Evolutionary conservation across 2,329 filamentous ascomycete genomes (phyloP).

Genomic region (Thielaviopsis punctulata): DNA sequence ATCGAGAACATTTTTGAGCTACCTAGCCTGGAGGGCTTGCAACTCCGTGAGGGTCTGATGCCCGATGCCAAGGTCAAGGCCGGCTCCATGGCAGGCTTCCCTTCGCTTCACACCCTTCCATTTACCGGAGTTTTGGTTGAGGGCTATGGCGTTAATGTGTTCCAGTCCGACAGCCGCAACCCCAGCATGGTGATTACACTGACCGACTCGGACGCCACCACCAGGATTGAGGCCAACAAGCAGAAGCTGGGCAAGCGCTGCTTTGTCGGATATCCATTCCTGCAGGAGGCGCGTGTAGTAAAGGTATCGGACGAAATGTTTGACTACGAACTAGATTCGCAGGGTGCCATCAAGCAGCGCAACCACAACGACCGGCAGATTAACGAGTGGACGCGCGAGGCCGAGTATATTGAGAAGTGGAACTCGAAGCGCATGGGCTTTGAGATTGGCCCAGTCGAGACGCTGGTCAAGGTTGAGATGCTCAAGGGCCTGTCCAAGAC

Average conservation of each 20-base stretch:
- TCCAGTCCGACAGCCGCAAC: constrained; percentile 88
- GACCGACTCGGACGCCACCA: constrained; percentile 52
- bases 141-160: constrained; percentile 81
- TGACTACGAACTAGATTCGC: constrained; percentile 57
- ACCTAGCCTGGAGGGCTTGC: constrained; percentile 76
- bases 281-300: constrained; percentile 82
- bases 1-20: constrained; percentile 94
- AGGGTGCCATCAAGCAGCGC: constrained; percentile 44
- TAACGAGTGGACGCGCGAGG: constrained; percentile 68
- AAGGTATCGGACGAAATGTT: constrained; percentile 88
- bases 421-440: constrained; percentile 88
- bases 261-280: constrained; percentile 84
- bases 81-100: constrained; percentile 82
- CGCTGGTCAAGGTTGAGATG: constrained; percentile 82
- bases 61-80: constrained; percentile 68
- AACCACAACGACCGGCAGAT: constrained; percentile 64
- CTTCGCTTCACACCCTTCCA: constrained; percentile 70
- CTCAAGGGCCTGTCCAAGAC: constrained; percentile 81
- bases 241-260: constrained; percentile 69
- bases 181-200: constrained; percentile 91
- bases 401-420: constrained; percentile 63
- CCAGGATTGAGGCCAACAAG: constrained; percentile 56
- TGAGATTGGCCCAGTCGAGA: constrained; percentile 71
- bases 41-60: constrained; percentile 69
- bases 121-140: constrained; percentile 55